These are phyloP conservation scores for Ceratopteris richardii DNA, from an alignment of 75 land plant genomes.

Conservation along the genomic window DNA sequence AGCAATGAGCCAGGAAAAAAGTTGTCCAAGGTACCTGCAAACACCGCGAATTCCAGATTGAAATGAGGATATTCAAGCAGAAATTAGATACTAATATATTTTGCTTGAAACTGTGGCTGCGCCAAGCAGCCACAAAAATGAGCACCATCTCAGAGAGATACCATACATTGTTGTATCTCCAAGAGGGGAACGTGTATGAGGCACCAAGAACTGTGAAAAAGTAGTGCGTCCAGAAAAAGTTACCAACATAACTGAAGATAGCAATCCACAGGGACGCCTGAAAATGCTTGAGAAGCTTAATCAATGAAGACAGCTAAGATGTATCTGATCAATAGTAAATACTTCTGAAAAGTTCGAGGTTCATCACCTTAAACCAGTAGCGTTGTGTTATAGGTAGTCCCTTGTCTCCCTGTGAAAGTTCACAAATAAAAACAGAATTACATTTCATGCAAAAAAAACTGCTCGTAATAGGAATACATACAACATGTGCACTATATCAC, in stretches of 20 bases:
- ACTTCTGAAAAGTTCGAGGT: background rate
- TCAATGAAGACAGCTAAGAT: background rate
- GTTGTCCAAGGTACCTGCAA: constrained; percentile 83
- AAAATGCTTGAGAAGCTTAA: constrained; percentile 2
- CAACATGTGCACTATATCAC: no score
- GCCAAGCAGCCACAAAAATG: no score
- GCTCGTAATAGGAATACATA: no score
- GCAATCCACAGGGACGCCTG: constrained; percentile 94
- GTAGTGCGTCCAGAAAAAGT: constrained; percentile 98
- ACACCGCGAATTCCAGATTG: background rate
- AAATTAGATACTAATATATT: no score
- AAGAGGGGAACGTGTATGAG: constrained; percentile 91
- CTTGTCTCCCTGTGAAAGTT: constrained; percentile 54
- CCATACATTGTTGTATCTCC: constrained; percentile 76
- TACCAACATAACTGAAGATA: constrained; percentile 90
- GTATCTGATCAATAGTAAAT: background rate
- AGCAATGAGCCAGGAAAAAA: constrained; percentile 80
- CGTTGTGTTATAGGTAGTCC: constrained; percentile 49
- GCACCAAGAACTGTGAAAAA: constrained; percentile 95
- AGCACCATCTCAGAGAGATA: background rate
- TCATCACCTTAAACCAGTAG: constrained; percentile 92
- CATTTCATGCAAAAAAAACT: no score
- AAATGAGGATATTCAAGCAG: background rate
- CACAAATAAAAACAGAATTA: no score
- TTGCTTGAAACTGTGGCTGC: no score